phyloP scores from a whole-genome alignment of 495 filamentous ascomycete genomes.

The Podospora conica region DNA sequence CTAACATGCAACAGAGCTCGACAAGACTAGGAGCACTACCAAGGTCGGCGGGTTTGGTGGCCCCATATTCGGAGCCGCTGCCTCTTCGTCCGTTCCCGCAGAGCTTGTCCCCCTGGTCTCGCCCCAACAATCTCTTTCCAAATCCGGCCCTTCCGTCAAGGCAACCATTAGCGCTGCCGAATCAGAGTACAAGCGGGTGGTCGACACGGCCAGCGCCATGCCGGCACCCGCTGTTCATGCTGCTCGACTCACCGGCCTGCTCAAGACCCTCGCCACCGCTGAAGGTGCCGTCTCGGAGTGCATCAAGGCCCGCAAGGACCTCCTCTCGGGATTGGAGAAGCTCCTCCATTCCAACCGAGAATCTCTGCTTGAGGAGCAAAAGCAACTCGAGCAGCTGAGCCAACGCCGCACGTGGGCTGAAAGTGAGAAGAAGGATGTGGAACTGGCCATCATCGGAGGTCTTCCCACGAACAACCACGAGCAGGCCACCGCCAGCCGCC shows the following conservation, averaged over 20 bases:
- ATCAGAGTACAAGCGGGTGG: constrained; percentile 73
- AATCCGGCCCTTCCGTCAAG: constrained; percentile 56
- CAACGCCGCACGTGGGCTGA: constrained; percentile 62
- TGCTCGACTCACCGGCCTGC: constrained; percentile 75
- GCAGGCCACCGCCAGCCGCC: constrained; percentile 34
- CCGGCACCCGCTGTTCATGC: constrained; percentile 85
- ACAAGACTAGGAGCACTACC: constrained; percentile 62
- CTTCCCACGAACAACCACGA: constrained; percentile 49
- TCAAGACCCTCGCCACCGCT: constrained; percentile 84
- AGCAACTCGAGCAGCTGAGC: constrained; percentile 50
- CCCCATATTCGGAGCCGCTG: constrained; percentile 60
- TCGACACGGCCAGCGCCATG: constrained; percentile 55
- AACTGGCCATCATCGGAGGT: constrained; percentile 79
- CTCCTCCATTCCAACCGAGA: constrained; percentile 68
- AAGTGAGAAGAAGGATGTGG: constrained; percentile 73
- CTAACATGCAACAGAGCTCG: constrained; percentile 55
- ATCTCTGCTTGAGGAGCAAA: constrained; percentile 61
- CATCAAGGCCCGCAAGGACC: constrained; percentile 73
- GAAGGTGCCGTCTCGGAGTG: constrained; percentile 85
- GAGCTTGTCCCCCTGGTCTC: constrained; percentile 71
- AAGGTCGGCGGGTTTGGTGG: constrained; percentile 56
- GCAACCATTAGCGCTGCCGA: constrained; percentile 61
- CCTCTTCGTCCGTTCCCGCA: constrained; percentile 53
- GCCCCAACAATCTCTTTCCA: constrained; percentile 65
- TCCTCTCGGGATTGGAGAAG: constrained; percentile 77